Base-by-base conservation (phyloP, 2,329 filamentous ascomycete species). In the Neurospora sp. region DNA sequence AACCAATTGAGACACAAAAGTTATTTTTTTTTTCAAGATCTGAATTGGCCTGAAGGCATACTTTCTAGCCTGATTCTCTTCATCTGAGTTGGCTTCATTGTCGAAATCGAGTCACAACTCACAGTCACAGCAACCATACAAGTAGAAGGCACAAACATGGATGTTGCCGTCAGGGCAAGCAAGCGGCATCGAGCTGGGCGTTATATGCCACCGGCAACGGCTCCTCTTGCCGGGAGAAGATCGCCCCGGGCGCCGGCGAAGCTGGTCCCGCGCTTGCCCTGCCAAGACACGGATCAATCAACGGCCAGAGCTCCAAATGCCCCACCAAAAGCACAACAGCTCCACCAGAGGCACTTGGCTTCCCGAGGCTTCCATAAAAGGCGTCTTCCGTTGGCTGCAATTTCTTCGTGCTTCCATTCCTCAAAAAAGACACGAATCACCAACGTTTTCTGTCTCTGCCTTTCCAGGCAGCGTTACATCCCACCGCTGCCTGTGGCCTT, bases 371-470 rank as follows among this genome's bases (percentile, higher is more conserved):
- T 71, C 71, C 71, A 73, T 74, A 75, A 74, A 73, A 17, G 43
- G 71, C 69, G 70, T 66, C 66, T 70, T 73, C 71, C 15, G 52
- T 41, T 67, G 19, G 72, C 37, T 73, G 68, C 69, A 73, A 72
- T 67, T 71, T 72, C 72, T 71, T 67, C 65, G 19, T 70, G 57
- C 69, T 74, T 72, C 70, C 68, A 62, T 73, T 68, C 52, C 67
- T 57, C 69, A 74, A 76, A 72, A 76, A 76, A 70, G 69, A 75
- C 74, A 76, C 75, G 74, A 76, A 72, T 76, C 75, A 75, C 69
- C 71, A 72, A 70, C 69, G 66, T 69, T 11, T 69, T 68, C 19
- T 69, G 71, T 66, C 69, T 74, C 40, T 62, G 52, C 52, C 52
- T 62, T 3, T 62, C 15, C 52, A 36, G 28, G 28, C 15, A 62